A percentile compares a stretch with the other conserved stretches of the same genome.
Evolutionary conservation across 139 green algal species (phyloP).

Genomic region (Chlamydomonas schloesseri): DNA sequence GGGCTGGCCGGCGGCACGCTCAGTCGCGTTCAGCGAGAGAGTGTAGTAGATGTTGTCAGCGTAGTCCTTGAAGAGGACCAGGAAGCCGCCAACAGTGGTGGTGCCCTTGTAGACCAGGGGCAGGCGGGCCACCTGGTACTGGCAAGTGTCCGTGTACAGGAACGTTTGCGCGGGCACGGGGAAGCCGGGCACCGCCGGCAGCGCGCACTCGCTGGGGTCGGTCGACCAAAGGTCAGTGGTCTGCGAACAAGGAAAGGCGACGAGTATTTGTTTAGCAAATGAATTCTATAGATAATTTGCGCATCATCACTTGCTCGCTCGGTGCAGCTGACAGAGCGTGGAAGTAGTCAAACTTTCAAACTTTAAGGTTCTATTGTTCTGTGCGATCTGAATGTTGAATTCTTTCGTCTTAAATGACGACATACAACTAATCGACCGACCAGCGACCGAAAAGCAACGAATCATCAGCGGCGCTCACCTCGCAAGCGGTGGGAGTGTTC

Average conservation of each 20-base stretch:
- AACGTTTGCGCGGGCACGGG: slow-evolving; percentile 7
- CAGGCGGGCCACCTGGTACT: background rate
- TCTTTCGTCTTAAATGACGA: too few species aligned
- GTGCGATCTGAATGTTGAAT: too few species aligned
- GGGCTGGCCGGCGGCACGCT: background rate
- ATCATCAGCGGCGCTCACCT: slow-evolving; percentile 2
- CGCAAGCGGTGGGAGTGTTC: slow-evolving; percentile 21
- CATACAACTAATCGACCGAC: too few species aligned
- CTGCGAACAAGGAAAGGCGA: slow-evolving; percentile 6
- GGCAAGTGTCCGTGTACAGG: background rate
- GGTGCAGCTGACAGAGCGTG: too few species aligned
- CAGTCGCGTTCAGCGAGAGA: background rate
- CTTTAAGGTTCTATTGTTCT: too few species aligned
- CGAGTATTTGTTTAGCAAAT: too few species aligned
- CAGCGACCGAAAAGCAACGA: too few species aligned
- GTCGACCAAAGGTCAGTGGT: slow-evolving; percentile 20
- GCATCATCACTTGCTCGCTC: too few species aligned
- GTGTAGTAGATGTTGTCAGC: slow-evolving; percentile 43
- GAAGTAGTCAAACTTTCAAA: too few species aligned
- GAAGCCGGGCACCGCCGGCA: background rate
- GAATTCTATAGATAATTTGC: too few species aligned
- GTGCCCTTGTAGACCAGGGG: slow-evolving; percentile 5
- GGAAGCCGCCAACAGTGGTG: background rate
- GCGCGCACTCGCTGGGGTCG: background rate
- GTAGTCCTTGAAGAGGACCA: slow-evolving; percentile 40